Evolutionary conservation across 139 green algal genomes (phyloP), one percentile per base, ranked within the genome.

Genomic region (Volvox reticuliferus): DNA sequence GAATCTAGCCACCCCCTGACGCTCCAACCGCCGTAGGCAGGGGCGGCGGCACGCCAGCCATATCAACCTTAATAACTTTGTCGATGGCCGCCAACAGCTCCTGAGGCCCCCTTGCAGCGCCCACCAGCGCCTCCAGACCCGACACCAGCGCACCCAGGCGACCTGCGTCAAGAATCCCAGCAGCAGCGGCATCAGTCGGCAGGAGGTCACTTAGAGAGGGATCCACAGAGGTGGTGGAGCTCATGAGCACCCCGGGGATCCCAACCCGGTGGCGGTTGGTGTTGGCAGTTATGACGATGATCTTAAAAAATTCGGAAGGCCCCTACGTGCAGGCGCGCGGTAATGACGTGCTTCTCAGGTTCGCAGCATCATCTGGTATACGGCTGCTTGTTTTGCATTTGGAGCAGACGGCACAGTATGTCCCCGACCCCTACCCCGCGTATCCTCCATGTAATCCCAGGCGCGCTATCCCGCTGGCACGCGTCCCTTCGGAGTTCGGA

Each of bases 41-140:
- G 18, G 69, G 69, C 36, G 68, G 69, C 37, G 84, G 84, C 16
- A 82, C 30, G 21, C 28, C 12, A 5, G 12, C 28, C 35, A 83
- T 28, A 37, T 90, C 86, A 32, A 26, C 44, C 50, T 14, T 20
- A 16, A 90, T 30, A 13, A 12, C 20, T 22, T 18, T 21, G 30
- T 90, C 86, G 1, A 90, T 61, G 30, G 69, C 37, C 19, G 71
- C 50, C 71, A 63, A 6, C n/a, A 83, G 28, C 86, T 76, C 50
- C n/a, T 24, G 44, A 16, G 71, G 20, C 1, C 71, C 71, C 18
- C 12, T 32, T 44, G 83, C 55, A 12, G 86, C 71, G 71, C 17
- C 28, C 86, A 83, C 21, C 44, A 75, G 20, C 50, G 86, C 86
- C 1, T 22, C 68, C 68, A 89, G 84, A 36, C 67, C 65, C 12